These are phyloP conservation scores for Cladosporium phlei DNA, from an alignment of 2,329 filamentous ascomycete species.

Conservation along the genomic window DNA sequence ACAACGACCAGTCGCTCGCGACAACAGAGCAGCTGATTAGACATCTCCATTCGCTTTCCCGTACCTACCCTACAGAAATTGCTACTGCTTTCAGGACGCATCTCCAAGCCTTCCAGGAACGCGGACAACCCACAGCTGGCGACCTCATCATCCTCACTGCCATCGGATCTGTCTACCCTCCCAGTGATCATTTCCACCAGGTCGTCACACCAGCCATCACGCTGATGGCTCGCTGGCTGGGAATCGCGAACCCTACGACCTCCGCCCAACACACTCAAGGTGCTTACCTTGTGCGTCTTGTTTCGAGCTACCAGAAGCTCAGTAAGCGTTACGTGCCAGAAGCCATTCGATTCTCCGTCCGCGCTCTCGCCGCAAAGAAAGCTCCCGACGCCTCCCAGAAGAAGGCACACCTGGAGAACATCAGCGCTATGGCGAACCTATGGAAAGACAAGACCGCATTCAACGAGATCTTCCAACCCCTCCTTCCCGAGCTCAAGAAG, in stretches of 20 bases:
- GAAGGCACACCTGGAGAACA: conserved; percentile 58
- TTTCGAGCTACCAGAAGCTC: conserved; percentile 74
- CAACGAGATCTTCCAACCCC: conserved; percentile 69
- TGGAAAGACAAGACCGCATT: conserved; percentile 74
- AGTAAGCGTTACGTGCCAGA: conserved; percentile 89
- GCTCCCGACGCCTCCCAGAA: conserved; percentile 33
- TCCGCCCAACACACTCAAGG: conserved; percentile 66
- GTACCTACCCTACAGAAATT: conserved; percentile 75
- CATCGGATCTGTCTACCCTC: conserved; percentile 80
- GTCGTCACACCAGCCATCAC: conserved; percentile 87
- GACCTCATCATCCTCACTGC: conserved; percentile 82
- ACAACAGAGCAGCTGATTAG: conserved; percentile 76
- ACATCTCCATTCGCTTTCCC: conserved; percentile 87
- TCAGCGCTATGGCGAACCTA: conserved; percentile 63
- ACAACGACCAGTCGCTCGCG: conserved; percentile 51
- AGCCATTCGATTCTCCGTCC: conserved; percentile 73
- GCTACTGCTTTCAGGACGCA: conserved; percentile 72
- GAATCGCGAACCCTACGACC: conserved; percentile 62
- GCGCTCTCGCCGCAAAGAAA: conserved; percentile 53
- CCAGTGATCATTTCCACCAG: conserved; percentile 95
- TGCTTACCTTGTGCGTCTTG: conserved; percentile 72
- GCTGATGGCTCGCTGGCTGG: conserved; percentile 76
- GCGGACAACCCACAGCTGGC: conserved; percentile 55
- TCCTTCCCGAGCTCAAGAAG: conserved; percentile 29
- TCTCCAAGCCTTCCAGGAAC: conserved; percentile 53